Base-by-base conservation (phyloP, 2,329 filamentous ascomycete species). In the Aspergillus spinulosporus region DNA sequence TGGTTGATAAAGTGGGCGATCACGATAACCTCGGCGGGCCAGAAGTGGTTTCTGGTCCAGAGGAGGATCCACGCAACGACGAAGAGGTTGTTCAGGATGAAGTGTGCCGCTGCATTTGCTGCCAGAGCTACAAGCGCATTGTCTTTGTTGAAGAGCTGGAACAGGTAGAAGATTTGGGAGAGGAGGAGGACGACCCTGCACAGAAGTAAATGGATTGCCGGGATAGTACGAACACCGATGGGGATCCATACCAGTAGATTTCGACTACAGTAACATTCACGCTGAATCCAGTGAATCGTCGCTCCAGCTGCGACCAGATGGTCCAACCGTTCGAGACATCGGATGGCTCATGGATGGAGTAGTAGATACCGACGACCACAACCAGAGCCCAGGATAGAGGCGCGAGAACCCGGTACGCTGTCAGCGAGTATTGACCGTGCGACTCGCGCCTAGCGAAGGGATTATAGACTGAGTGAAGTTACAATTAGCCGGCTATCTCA, bases 1-100 rank as follows among this genome's bases (percentile, higher is more conserved):
- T 96, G 82, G 74, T 95, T 95, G 79, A 90, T 78, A 71, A 94
- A 89, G 78, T 96, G 94, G 78, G 89, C 72, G 61, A 92, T 76
- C 58, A 95, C 76, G 50, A 96, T 81, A 46, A 95, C 59, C 77
- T 93, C 88, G 7, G 89, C 86, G 74, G 86, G 85, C 78, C 84
- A 82, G 76, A 92, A 94, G 73, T 88, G 82, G 48, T 80, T 84
- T 65, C 87, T 85, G 52, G 89, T 87, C 79, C 93, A 96, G 59
- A 96, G 84, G 78, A 92, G 85, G 66, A 95, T 83, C 73, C 92
- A 96, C 64, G 83, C 85, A 63, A 92, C 88, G 72, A 91, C 84
- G 58, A 96, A 82, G 42, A 96, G 77, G 74, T 96, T 96, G 81
- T 91, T 89, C 65, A 88, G 71, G 71, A 95, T 91, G 74, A 93